Percentiles rank a stretch among this genome's conserved stretches.
phyloP scores from a whole-genome alignment of 2,329 filamentous ascomycete genomes.

The Lasiodiplodia citricola region DNA sequence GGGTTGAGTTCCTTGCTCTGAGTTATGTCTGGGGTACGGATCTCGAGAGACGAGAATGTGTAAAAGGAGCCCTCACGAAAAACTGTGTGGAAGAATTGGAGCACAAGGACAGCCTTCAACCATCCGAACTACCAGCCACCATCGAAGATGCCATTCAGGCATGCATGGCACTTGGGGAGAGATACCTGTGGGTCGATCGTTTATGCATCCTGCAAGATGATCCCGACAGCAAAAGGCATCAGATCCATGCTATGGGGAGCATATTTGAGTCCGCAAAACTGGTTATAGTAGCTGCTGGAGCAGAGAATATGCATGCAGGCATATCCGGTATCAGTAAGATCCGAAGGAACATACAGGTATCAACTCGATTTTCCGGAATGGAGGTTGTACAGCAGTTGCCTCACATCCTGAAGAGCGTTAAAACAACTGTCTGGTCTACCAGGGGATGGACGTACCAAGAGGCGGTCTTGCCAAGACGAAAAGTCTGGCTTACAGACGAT shows the following conservation, averaged over 20 bases:
- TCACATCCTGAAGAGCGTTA: too few relatives aligned
- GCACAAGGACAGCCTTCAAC: too few relatives aligned
- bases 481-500: background rate
- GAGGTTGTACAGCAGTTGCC: too few relatives aligned
- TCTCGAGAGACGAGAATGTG: too few relatives aligned
- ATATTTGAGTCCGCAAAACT: background rate
- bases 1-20: too few relatives aligned
- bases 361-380: too few relatives aligned
- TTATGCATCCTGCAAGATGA: conserved; percentile 26
- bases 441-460: conserved; percentile 26
- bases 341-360: too few relatives aligned
- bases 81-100: too few relatives aligned
- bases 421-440: background rate
- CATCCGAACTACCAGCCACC: background rate
- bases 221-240: background rate
- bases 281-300: background rate
- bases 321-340: background rate
- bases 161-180: background rate
- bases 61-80: too few relatives aligned
- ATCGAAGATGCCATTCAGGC: conserved; percentile 21
- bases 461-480: background rate
- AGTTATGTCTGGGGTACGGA: too few relatives aligned
- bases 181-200: conserved; percentile 23
- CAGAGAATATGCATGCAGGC: background rate
- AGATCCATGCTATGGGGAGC: conserved; percentile 5